Percentiles rank a stretch among this genome's conserved stretches.
These are phyloP conservation scores for Coemansia sp. DNA, from an alignment of 192 early-diverging fungal genomes.

Conservation along the genomic window DNA sequence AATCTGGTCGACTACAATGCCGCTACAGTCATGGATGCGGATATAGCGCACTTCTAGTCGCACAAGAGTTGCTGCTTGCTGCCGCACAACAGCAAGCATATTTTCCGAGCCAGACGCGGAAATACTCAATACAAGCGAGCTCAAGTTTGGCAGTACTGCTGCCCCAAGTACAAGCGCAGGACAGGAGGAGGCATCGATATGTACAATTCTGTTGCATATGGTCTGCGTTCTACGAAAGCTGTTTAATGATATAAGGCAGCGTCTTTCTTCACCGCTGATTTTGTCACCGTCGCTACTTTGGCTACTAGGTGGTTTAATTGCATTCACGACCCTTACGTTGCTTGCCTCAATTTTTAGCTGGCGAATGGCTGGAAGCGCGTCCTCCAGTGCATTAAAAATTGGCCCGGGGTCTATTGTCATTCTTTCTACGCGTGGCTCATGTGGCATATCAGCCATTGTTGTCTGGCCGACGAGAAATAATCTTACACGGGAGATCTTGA, in stretches of 20 bases:
- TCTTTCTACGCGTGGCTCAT: background rate
- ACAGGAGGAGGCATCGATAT: slow-evolving; percentile 10
- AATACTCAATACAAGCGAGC: slow-evolving; percentile 10
- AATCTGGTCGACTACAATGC: slow-evolving; percentile 2
- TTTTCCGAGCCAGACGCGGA: background rate
- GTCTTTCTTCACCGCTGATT: background rate
- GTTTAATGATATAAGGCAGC: background rate
- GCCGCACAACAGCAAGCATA: slow-evolving; percentile 7
- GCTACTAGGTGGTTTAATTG: background rate
- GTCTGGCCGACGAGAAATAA: background rate
- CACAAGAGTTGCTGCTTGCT: slow-evolving; percentile 18
- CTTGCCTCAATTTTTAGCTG: slow-evolving; percentile 15
- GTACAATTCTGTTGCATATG: slow-evolving; percentile 3
- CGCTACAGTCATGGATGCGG: slow-evolving; percentile 9
- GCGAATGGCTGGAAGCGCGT: slow-evolving; percentile 6
- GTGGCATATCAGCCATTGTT: background rate
- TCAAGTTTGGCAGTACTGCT: slow-evolving; percentile 1
- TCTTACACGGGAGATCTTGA: background rate
- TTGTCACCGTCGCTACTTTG: background rate
- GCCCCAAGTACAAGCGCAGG: slow-evolving; percentile 4
- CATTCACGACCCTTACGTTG: slow-evolving; percentile 1
- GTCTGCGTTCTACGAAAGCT: background rate
- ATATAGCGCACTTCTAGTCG: slow-evolving; percentile 14
- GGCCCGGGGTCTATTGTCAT: slow-evolving; percentile 4
- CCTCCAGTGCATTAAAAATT: slow-evolving; percentile 6